Conservation (phyloP, 2,329 filamentous ascomycete genomes). For the Acrodontium crateriforme region DNA sequence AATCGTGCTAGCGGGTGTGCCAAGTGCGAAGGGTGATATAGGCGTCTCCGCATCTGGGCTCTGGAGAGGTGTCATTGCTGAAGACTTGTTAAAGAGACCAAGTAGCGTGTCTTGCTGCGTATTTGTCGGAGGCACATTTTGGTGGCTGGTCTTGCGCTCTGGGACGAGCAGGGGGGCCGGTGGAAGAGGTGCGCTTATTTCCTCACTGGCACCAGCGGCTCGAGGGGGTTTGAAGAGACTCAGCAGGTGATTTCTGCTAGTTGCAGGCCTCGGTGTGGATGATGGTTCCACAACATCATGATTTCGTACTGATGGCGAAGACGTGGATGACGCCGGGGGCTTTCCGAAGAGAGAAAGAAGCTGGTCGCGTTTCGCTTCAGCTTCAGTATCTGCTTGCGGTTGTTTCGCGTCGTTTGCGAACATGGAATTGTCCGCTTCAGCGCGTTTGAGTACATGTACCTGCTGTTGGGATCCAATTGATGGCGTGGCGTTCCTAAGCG, state of each 20-base stretch:
- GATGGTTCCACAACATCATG: too few species aligned
- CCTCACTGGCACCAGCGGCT: too few species aligned
- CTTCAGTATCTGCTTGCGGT: conserved; percentile 5
- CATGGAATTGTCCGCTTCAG: conserved; percentile 8
- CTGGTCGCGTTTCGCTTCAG: conserved; percentile 15
- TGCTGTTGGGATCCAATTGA: conserved; percentile 15
- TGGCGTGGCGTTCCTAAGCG: conserved; percentile 11
- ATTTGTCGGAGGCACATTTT: conserved; percentile 3
- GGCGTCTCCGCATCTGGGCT: conserved; percentile 17
- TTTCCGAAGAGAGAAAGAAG: conserved; percentile 17
- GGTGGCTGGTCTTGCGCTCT: conserved; percentile 7
- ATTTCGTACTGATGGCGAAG: neutral
- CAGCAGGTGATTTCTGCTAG: conserved; percentile 4
- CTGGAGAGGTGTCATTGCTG: conserved; percentile 2
- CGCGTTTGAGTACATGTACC: conserved; percentile 18
- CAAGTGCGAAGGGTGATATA: conserved; percentile 19
- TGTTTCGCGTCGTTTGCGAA: neutral
- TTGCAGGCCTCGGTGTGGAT: too few species aligned
- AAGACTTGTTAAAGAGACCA: conserved; percentile 16
- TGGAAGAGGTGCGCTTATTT: too few species aligned
- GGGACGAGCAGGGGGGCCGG: conserved; percentile 15
- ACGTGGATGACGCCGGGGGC: conserved; percentile 1
- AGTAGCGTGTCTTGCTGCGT: conserved; percentile 13
- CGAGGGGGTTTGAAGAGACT: conserved; percentile 5
- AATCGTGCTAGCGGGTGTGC: conserved; percentile 12